Evolutionary conservation across 2,329 filamentous ascomycete species (phyloP).

Genomic region (Cladophialophora yegresii): DNA sequence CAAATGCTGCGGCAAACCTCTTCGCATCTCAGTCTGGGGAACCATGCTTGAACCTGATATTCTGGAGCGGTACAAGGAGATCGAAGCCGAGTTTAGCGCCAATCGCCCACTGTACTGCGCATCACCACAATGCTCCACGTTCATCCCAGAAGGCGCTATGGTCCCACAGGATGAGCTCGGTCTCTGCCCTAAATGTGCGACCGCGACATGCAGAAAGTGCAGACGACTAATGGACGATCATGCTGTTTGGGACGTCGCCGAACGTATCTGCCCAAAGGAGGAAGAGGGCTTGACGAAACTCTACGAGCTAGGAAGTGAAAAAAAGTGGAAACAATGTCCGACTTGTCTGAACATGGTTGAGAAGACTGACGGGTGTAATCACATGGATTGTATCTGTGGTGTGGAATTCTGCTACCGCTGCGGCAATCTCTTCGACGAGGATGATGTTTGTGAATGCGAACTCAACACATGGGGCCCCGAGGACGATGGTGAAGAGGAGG

Average conservation of each 20-base stretch:
- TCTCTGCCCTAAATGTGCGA: conserved; percentile 13
- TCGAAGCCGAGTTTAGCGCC: conserved; percentile 27
- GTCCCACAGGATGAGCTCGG: conserved; percentile 6
- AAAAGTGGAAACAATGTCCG: conserved; percentile 33
- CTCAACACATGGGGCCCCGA: conserved; percentile 4
- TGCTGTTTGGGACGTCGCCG: not conserved
- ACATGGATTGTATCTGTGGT: conserved; percentile 31
- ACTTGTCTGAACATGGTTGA: conserved; percentile 31
- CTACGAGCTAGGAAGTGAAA: conserved; percentile 13
- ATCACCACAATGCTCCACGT: conserved; percentile 19
- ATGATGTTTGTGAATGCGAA: conserved; percentile 2
- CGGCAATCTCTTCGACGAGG: conserved; percentile 24
- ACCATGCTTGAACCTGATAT: conserved; percentile 10
- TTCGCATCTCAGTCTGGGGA: conserved; percentile 25
- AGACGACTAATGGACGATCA: conserved; percentile 13
- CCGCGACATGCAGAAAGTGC: conserved; percentile 21
- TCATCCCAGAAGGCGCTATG: conserved; percentile 19
- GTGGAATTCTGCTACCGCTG: conserved; percentile 33
- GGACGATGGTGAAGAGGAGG: conserved; percentile 9
- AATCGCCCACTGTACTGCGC: conserved; percentile 30
- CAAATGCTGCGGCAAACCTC: conserved; percentile 23
- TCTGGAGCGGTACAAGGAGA: conserved; percentile 21
- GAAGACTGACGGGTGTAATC: conserved; percentile 27
- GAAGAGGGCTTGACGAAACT: conserved; percentile 15
- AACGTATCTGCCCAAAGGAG: conserved; percentile 18